These are phyloP conservation scores for Deuterostichococcus epilithicus DNA, from an alignment of 139 green algal genomes.

Conservation along the genomic window DNA sequence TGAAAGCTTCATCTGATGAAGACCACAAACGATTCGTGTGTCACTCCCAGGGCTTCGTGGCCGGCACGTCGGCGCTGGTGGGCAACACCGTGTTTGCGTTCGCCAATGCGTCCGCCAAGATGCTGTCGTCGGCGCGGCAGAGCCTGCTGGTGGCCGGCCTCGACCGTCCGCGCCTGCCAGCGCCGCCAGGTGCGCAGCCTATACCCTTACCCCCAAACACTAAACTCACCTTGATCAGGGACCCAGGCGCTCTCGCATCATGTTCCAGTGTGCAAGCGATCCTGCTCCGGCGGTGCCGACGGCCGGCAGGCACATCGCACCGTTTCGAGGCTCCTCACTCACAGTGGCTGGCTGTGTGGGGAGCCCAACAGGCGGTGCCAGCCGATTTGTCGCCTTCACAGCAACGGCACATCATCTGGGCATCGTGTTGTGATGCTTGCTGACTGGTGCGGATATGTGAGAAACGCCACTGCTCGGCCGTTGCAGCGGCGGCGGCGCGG, in stretches of 20 bases:
- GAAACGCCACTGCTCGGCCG: no score
- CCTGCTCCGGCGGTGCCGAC: no score
- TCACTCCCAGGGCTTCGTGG: background rate
- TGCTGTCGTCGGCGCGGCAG: background rate
- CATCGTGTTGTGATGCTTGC: no score
- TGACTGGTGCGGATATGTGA: no score
- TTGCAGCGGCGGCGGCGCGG: background rate
- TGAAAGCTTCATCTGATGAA: no score
- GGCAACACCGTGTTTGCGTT: constrained; percentile 42
- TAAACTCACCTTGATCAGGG: background rate
- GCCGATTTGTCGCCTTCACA: constrained; percentile 34
- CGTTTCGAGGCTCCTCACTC: no score
- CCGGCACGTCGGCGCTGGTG: constrained; percentile 27
- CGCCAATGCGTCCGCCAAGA: background rate
- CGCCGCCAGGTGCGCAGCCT: background rate
- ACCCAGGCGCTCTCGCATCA: background rate
- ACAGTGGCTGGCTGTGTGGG: no score
- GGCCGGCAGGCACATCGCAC: no score
- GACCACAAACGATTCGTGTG: no score
- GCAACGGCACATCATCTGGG: background rate
- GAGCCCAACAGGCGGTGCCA: no score
- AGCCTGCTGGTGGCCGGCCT: background rate
- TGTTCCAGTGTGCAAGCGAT: no score
- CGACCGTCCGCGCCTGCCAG: background rate
- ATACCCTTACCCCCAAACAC: no score